phyloP scores from a whole-genome alignment of 495 filamentous ascomycete genomes.

The Hypoxylon lienhwacheense region DNA sequence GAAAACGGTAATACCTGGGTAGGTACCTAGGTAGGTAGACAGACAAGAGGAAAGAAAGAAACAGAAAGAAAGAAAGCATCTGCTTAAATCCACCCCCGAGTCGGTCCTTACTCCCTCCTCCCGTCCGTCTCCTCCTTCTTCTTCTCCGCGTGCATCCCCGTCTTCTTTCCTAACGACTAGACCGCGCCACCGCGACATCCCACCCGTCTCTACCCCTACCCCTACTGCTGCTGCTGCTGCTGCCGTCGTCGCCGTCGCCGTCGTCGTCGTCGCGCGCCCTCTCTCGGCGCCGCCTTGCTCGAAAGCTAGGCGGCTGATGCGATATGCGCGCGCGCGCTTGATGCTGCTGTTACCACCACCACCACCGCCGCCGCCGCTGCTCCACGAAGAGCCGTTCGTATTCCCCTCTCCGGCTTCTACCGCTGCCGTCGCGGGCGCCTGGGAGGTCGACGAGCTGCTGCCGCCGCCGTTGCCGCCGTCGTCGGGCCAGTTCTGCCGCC shows the following conservation, averaged over 20 bases:
- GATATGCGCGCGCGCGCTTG: background rate
- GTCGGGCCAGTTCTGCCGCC: constrained; percentile 12
- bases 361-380: background rate
- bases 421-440: background rate
- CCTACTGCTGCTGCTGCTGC: too few species aligned
- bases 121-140: too few species aligned
- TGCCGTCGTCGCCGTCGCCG: too few species aligned
- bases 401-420: background rate
- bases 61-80: too few species aligned
- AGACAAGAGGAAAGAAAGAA: too few species aligned
- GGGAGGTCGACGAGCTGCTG: background rate
- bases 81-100: too few species aligned
- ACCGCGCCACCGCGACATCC: constrained; percentile 6
- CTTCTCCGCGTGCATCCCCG: too few species aligned
- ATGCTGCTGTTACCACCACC: background rate
- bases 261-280: too few species aligned
- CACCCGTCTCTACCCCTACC: background rate
- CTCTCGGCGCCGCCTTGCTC: constrained; percentile 7
- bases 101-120: too few species aligned
- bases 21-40: too few species aligned
- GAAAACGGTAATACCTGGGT: too few species aligned
- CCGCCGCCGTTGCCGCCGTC: background rate
- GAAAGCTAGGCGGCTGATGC: constrained; percentile 22
- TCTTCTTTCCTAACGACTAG: too few species aligned
- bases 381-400: background rate